These are phyloP conservation scores for Penicillium decumbens DNA, from an alignment of 2,329 filamentous ascomycete species.

Conservation along the genomic window DNA sequence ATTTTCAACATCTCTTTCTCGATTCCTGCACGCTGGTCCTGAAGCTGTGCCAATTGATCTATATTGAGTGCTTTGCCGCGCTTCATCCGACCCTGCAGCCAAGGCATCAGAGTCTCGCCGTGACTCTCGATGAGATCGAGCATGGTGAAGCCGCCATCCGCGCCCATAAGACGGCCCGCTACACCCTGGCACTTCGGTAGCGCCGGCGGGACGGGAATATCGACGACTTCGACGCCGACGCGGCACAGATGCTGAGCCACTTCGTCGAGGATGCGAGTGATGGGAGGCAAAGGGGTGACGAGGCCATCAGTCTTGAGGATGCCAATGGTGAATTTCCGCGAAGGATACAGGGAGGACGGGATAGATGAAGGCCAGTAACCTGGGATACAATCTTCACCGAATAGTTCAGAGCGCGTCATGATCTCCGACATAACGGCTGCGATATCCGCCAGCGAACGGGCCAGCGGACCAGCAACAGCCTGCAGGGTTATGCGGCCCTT, in stretches of 20 bases:
- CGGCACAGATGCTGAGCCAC: conserved; percentile 33
- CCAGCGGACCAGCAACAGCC: conserved; percentile 43
- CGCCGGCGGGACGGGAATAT: conserved; percentile 51
- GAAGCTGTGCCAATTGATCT: conserved; percentile 49
- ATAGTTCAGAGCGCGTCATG: conserved; percentile 51
- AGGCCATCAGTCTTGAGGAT: conserved; percentile 41
- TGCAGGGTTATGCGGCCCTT: conserved; percentile 50
- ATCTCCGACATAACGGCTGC: conserved; percentile 49
- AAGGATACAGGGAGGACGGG: conserved; percentile 16
- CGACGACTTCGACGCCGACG: conserved; percentile 53
- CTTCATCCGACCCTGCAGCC: conserved; percentile 52
- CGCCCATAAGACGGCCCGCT: conserved; percentile 55
- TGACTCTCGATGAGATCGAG: conserved; percentile 54
- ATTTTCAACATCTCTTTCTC: conserved; percentile 55
- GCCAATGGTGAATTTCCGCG: conserved; percentile 38
- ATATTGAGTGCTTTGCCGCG: conserved; percentile 48
- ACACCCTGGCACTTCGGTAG: conserved; percentile 55
- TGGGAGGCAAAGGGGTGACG: conserved; percentile 38
- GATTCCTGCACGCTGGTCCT: conserved; percentile 50
- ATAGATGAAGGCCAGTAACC: conserved; percentile 35
- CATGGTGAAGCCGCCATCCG: conserved; percentile 55
- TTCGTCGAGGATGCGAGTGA: conserved; percentile 39
- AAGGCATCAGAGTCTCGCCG: conserved; percentile 56
- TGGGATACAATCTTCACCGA: conserved; percentile 46
- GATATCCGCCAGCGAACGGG: conserved; percentile 38